A percentile compares a stretch with the other conserved stretches of the same genome.
Conservation (phyloP, 139 green algal species). For the Diplosphaera chodatii region DNA sequence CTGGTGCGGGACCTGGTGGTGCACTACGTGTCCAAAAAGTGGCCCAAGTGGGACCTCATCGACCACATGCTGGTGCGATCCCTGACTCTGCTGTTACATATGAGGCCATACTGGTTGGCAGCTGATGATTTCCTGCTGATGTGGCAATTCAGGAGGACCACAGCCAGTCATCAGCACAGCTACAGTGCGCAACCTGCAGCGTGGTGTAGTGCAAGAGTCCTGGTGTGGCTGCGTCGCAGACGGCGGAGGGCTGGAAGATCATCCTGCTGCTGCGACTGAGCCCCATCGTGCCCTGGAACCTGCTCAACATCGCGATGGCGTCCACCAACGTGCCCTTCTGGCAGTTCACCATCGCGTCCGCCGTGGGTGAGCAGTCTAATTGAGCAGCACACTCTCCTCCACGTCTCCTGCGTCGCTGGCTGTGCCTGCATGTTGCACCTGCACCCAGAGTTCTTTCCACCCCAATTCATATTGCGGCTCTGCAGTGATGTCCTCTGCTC, state of each 20-base stretch:
- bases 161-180: too few species aligned
- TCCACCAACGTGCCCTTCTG: constrained; percentile 40
- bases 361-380: constrained; percentile 12
- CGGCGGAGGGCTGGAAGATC: constrained; percentile 43
- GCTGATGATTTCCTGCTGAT: too few species aligned
- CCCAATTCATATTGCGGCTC: too few species aligned
- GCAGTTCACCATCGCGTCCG: constrained; percentile 32
- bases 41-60: constrained; percentile 41
- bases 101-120: too few species aligned
- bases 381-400: not conserved
- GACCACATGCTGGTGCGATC: constrained; percentile 7
- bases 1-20: constrained; percentile 41
- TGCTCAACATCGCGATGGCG: constrained; percentile 54
- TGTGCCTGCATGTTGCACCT: too few species aligned
- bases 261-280: constrained; percentile 50
- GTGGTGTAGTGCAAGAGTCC: too few species aligned
- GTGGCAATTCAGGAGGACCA: too few species aligned
- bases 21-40: constrained; percentile 31
- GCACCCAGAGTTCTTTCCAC: too few species aligned
- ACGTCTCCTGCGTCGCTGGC: too few species aligned
- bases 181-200: not conserved
- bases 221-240: not conserved
- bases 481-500: too few species aligned
- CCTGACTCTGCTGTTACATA: too few species aligned
- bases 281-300: constrained; percentile 53